Evolutionary conservation across 352 stramenopile species (phyloP), one percentile per base, ranked within the genome.

Genomic region (Globisporangium recalcitrans): DNA sequence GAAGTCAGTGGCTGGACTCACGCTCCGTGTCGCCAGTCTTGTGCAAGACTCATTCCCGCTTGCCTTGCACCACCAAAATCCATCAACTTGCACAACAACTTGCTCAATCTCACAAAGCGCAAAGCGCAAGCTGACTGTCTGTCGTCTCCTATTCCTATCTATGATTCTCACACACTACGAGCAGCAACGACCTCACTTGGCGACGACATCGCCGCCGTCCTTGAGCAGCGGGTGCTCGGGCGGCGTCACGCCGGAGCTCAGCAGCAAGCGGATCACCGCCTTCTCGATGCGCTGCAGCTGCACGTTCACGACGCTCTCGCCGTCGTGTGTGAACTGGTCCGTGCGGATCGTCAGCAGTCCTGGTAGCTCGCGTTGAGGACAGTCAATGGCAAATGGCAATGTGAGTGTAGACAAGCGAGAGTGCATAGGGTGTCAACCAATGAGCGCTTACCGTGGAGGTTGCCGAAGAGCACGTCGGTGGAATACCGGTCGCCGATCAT

Each of bases 391-490:
- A 44, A 32, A n/a, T 3, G 4, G 31, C 4, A 46, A 44, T 10
- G 16, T 27, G 49, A 36, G 13, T 26, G 21, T n/a, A n/a, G n/a
- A n/a, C n/a, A n/a, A n/a, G n/a, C n/a, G 13, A 1, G 2, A 46
- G n/a, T 36, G 26, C 10, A 9, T 8, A 34, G 10, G 1, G n/a
- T n/a, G n/a, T n/a, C n/a, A 56, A 3, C 26, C 16, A 42, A 42
- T 32, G 24, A 56, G 24, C 65, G 58, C 38, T 10, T 34, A 91
- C 85, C 86, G 71, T 98, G 82, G 1, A 98, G 73, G 69, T 99
- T 99, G 27, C 96, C 97, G 75, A 99, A 99, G 13, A 99, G 84
- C 48, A 99, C 82, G 78, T 99, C 97, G 0, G 96, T 99, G 51
- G 98, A 91, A 63, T 98, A 91, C 46, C 97, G 82, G 77, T 99